Base-by-base conservation (phyloP, 768 basidiomycete genomes). In the Tricholoma sp. region DNA sequence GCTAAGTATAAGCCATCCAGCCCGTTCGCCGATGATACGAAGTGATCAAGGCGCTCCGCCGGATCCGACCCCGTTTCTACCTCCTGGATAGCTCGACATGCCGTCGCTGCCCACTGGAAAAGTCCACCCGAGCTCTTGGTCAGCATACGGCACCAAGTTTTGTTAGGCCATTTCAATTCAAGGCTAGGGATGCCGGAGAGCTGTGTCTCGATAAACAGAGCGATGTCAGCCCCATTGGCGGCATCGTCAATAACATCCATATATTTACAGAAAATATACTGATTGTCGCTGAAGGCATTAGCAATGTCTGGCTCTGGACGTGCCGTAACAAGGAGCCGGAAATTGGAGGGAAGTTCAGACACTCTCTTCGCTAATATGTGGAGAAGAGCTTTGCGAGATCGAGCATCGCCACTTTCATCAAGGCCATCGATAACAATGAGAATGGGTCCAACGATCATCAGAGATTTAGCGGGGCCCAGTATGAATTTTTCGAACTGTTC, bases 391-490 rank as follows among this genome's bases (percentile, higher is more conserved):
- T 55, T 52, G 11, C 68, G 61, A 9, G 63, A 61, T 11, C 32
- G 11, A 8, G 42, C 32, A 54, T 62, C 54, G 1, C 66, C 64
- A 51, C 72, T 68, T 63, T 75, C 72, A 57, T 75, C 72, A 28
- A 75, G 58, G 3, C 66, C 74, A 57, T 76, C 74, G 18, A 76
- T 59, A 48, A 74, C 62, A 47, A 75, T 56, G 15, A 74, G 41
- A 28, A 62, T 51, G 31, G 59, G 59, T 28, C 58, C 54, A 34
- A 56, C 49, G 39, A 53, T 61, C n/a, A 50, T 44, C 53, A 64
- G 53, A 39, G 18, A 13, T 48, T 28, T 44, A 8, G 56, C 51
- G 28, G 51, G 51, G 15, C 13, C 28, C 15, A 59, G 39, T 11
- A 65, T 50, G 29, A 68, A 59, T 24, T 51, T 56, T 34, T 60